Evolutionary conservation across 2,329 filamentous ascomycete species (phyloP), one percentile per base, ranked within the genome.

Genomic region (Fusarium aywerte): DNA sequence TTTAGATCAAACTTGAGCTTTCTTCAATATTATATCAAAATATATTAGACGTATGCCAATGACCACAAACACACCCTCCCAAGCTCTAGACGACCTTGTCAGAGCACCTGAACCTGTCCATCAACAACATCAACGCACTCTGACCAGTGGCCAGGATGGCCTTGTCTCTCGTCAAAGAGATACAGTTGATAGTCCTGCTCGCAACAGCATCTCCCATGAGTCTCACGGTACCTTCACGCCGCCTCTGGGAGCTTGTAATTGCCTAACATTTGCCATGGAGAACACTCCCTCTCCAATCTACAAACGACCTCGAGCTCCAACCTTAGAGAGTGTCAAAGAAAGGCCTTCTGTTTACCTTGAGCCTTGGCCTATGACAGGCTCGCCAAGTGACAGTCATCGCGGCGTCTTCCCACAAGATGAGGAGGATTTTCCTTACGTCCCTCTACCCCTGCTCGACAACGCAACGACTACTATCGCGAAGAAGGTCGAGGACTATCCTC

Each of bases 31-130:
- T 56, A 56, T 12, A 29, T 9, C 49, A 54, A 72, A 54, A 64
- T 47, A 59, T 35, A 45, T 61, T 55, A 65, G 39, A 18, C 32
- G 29, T 21, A 40, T 38, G 6, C 21, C 68, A 63, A 73, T 73
- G 70, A 64, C 49, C 43, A 61, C 67, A 53, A 45, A 60, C 36
- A 49, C 51, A 23, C 32, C 60, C 16, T 70, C 69, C 16, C 68
- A 70, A 25, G 67, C 72, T 61, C 70, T 77, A 16, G 77, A 80
- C 55, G 75, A 79, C 32, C 70, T 79, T 44, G 70, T 79, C 61
- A 69, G 62, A 36, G 73, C 72, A 27, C 73, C 77, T 40, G 76
- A 80, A 43, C 60, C 72, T 21, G 71, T 74, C 42, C 77, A 78
- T 50, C 76, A 78, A n/a, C 73, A 77, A 38, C 76, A 77, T 45